phyloP scores from a whole-genome alignment of 2,329 filamentous ascomycete species.

The Exophiala viscosa region DNA sequence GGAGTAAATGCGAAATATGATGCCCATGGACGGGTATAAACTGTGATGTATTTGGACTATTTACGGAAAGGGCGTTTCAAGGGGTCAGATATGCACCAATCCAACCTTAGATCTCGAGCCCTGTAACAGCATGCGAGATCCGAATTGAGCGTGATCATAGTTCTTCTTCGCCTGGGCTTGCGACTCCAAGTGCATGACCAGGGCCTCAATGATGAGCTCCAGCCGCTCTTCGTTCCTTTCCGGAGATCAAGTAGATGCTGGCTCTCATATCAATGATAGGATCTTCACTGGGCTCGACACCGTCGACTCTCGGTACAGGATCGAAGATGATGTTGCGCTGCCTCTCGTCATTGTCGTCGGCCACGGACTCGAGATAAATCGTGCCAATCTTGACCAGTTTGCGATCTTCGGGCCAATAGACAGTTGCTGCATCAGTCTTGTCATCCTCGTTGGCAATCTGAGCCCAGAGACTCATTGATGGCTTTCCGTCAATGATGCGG shows the following conservation, averaged over 20 bases:
- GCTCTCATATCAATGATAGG: conserved; percentile 56
- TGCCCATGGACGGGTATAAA: too few relatives aligned
- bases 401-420: conserved; percentile 53
- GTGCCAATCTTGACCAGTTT: conserved; percentile 50
- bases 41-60: too few relatives aligned
- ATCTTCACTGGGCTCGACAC: conserved; percentile 52
- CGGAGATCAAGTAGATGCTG: conserved; percentile 54
- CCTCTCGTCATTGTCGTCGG: conserved; percentile 38
- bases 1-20: too few relatives aligned
- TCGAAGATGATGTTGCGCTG: conserved; percentile 57
- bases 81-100: too few relatives aligned
- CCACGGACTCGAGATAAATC: conserved; percentile 43
- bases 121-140: too few relatives aligned
- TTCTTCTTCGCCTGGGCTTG: too few relatives aligned
- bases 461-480: conserved; percentile 48
- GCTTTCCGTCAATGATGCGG: conserved; percentile 33
- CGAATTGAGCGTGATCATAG: background rate
- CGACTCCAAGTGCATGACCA: too few relatives aligned
- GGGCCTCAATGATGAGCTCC: conserved; percentile 19
- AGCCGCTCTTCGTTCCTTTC: conserved; percentile 50
- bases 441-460: conserved; percentile 52
- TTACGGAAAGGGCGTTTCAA: too few relatives aligned
- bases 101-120: too few relatives aligned
- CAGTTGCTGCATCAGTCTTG: conserved; percentile 46
- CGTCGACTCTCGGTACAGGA: conserved; percentile 54